These are phyloP conservation scores for Acer yangbiense DNA, from an alignment of 345 rosid genomes.

Conservation along the genomic window DNA sequence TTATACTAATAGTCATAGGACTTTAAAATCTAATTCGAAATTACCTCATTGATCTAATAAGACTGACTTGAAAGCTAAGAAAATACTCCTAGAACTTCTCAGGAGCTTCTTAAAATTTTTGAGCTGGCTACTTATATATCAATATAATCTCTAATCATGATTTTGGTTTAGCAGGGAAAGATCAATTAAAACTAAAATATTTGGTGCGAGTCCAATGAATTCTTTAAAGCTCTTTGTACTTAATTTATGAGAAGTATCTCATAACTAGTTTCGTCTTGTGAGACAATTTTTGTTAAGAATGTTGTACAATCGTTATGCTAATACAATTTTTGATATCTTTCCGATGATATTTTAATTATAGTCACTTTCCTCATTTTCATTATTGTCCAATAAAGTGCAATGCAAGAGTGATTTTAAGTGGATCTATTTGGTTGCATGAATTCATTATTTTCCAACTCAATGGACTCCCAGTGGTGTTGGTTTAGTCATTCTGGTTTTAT, in stretches of 20 bases:
- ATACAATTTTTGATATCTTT: background rate
- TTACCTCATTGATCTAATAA: background rate
- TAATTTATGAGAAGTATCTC: background rate
- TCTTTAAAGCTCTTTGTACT: background rate
- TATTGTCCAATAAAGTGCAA: background rate
- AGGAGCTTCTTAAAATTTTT: background rate
- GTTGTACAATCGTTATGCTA: background rate
- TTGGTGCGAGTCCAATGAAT: background rate
- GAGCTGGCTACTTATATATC: background rate
- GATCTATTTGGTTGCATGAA: background rate
- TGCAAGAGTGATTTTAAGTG: slow-evolving; percentile 7
- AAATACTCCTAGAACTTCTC: background rate
- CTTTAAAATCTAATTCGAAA: background rate
- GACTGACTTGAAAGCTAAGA: background rate
- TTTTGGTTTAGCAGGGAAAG: background rate
- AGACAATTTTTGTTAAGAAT: background rate
- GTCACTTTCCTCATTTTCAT: background rate
- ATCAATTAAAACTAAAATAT: background rate
- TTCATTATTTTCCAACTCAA: background rate
- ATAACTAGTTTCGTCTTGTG: background rate
- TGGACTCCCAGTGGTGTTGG: background rate
- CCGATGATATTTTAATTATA: too few relatives aligned
- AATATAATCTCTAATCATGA: background rate
- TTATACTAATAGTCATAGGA: background rate
- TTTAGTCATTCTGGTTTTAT: slow-evolving; percentile 16